Conservation (phyloP, 1,139 yeast species). For the Candida sojae region DNA sequence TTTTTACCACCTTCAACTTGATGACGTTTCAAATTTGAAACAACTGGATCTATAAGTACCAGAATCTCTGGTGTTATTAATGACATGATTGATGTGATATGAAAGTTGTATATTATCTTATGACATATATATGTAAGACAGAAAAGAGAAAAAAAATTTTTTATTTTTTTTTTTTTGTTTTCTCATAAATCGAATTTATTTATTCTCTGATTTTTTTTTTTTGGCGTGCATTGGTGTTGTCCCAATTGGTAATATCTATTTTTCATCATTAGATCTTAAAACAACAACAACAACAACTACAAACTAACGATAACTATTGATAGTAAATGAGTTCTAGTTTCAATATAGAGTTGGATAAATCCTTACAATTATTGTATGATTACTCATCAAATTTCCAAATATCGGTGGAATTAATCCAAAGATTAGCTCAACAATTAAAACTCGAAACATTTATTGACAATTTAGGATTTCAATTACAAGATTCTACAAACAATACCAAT, state of each 20-base stretch:
- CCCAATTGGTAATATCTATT: background rate
- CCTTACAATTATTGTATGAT: constrained; percentile 34
- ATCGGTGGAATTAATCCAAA: constrained; percentile 42
- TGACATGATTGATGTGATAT: constrained; percentile 6
- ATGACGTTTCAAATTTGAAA: constrained; percentile 62
- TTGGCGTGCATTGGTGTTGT: background rate
- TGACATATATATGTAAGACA: background rate
- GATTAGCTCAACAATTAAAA: constrained; percentile 42
- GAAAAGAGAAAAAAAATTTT: background rate
- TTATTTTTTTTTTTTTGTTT: background rate
- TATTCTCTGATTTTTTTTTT: background rate
- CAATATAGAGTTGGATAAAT: constrained; percentile 26
- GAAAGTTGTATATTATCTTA: background rate
- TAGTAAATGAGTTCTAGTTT: constrained; percentile 14
- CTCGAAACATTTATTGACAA: constrained; percentile 47
- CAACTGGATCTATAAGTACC: constrained; percentile 41
- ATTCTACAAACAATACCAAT: constrained; percentile 18
- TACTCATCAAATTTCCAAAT: constrained; percentile 32
- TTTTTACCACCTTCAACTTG: constrained; percentile 72
- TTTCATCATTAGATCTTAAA: background rate
- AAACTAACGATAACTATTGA: background rate
- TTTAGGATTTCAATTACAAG: constrained; percentile 21
- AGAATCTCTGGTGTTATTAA: constrained; percentile 35
- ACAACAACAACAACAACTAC: background rate
- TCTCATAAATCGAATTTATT: background rate